Conservation (phyloP, 495 filamentous ascomycete genomes). For the Hypoxylon fragiforme region DNA sequence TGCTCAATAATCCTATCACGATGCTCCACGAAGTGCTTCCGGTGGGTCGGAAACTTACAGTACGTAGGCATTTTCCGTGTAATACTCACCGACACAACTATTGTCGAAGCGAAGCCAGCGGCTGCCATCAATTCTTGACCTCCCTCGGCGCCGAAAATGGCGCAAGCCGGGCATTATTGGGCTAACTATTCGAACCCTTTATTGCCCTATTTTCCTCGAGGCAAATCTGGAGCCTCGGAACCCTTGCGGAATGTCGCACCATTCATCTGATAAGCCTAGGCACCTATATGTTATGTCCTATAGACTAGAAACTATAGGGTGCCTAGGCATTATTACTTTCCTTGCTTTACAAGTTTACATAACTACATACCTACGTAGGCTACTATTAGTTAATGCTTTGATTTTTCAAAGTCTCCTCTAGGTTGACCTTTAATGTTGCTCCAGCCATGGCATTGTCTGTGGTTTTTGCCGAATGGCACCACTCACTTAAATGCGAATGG, state of each 20-base stretch:
- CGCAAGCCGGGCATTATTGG: background rate
- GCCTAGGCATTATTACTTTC: no score
- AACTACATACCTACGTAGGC: no score
- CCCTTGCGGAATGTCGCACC: slow-evolving; percentile 5
- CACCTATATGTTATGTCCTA: no score
- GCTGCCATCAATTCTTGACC: background rate
- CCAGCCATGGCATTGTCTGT: background rate
- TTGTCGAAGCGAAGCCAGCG: background rate
- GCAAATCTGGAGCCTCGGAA: no score
- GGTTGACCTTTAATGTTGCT: no score
- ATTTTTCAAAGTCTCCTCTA: no score
- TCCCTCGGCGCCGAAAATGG: background rate
- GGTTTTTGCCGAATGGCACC: slow-evolving; percentile 10
- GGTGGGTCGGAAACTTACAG: slow-evolving; percentile 11
- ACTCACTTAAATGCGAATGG: slow-evolving; percentile 1
- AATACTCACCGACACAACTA: slow-evolving; percentile 21
- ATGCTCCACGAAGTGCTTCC: slow-evolving; percentile 16
- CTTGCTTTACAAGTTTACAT: no score
- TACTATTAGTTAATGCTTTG: no score
- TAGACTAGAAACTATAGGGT: no score
- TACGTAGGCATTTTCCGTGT: background rate
- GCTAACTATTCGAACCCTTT: background rate
- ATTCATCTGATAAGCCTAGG: background rate
- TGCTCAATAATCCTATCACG: slow-evolving; percentile 28
- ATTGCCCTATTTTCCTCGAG: no score